Conservation (phyloP, 352 stramenopile species). For the Aphanomyces invadans region DNA sequence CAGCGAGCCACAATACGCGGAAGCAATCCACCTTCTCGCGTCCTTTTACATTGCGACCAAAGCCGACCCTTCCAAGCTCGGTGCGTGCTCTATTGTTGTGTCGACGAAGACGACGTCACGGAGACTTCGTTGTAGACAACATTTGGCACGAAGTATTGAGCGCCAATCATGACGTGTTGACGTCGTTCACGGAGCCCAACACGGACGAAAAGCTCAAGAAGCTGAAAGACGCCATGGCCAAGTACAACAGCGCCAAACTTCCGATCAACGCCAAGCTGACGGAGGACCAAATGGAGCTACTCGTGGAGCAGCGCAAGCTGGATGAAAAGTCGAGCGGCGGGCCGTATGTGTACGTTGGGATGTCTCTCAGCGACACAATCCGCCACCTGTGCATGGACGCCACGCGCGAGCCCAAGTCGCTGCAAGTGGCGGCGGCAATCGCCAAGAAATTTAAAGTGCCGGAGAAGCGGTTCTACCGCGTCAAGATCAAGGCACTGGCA, state of each 20-base stretch:
- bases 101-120: too few species aligned
- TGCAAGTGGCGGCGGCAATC: constrained; percentile 50
- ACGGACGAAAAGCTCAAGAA: constrained; percentile 58
- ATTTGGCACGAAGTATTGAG: constrained; percentile 60
- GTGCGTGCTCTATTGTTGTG: too few species aligned
- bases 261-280: constrained; percentile 54
- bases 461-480: constrained; percentile 86
- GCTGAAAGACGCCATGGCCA: constrained; percentile 55
- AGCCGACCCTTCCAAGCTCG: constrained; percentile 40
- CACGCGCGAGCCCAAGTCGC: constrained; percentile 78
- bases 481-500: constrained; percentile 84
- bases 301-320: constrained; percentile 78
- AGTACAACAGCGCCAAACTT: constrained; percentile 64
- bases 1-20: constrained; percentile 56
- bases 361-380: constrained; percentile 84
- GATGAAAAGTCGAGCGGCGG: constrained; percentile 78
- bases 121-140: constrained; percentile 10
- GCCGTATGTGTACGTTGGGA: constrained; percentile 65
- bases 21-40: constrained; percentile 70
- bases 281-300: constrained; percentile 81
- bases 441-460: constrained; percentile 87
- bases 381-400: constrained; percentile 65
- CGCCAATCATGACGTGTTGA: constrained; percentile 63
- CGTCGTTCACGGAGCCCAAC: constrained; percentile 55
- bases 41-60: constrained; percentile 70